Percentiles rank a stretch among this genome's conserved stretches.
Conservation (phyloP, 352 stramenopile genomes). For the Phytophthora palmivora region DNA sequence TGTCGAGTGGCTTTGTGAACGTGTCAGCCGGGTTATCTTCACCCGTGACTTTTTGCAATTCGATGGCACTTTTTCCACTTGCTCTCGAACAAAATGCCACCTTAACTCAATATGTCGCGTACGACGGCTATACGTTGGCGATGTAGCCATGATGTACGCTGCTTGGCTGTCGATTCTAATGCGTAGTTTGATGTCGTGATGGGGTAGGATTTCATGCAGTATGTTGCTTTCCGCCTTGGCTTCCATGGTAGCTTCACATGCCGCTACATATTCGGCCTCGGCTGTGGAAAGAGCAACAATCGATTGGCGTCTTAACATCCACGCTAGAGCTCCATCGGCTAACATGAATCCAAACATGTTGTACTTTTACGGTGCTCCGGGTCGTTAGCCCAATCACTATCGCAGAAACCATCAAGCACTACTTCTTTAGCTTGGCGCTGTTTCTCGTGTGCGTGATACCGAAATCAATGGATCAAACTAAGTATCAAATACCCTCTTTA, state of each 20-base stretch:
- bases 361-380: slow-evolving; percentile 2
- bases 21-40: too few species aligned
- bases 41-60: too few species aligned
- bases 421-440: background rate
- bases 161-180: too few species aligned
- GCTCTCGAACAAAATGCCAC: too few species aligned
- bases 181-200: too few species aligned
- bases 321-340: background rate
- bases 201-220: too few species aligned
- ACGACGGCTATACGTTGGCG: too few species aligned
- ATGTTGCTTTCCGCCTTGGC: slow-evolving; percentile 9
- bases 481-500: slow-evolving; percentile 7
- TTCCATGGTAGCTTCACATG: slow-evolving; percentile 10
- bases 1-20: too few species aligned
- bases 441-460: slow-evolving; percentile 4
- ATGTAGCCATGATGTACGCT: too few species aligned
- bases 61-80: too few species aligned
- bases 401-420: slow-evolving; percentile 5
- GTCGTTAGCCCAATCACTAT: slow-evolving; percentile 19
- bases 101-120: too few species aligned
- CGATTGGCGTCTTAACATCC: slow-evolving; percentile 1
- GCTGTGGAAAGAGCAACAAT: background rate
- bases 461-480: background rate
- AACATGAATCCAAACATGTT: slow-evolving; percentile 9
- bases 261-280: slow-evolving; percentile 10